Evolutionary conservation across 2,329 filamentous ascomycete species (phyloP), one percentile per base, ranked within the genome.

Genomic region (Nigrospora osmanthi): DNA sequence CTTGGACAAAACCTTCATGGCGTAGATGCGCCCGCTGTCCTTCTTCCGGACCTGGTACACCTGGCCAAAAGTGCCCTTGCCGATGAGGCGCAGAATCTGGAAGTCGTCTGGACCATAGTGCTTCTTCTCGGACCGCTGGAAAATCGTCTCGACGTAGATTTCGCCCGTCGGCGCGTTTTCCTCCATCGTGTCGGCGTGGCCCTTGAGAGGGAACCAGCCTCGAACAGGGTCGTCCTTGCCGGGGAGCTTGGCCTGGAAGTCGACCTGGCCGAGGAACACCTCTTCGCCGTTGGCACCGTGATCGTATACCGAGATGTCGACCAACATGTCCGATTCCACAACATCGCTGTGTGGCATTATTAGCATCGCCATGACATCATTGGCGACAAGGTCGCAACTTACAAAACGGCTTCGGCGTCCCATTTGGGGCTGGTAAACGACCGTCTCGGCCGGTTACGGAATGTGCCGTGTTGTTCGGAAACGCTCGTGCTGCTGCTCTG

Each of bases 1-100:
- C 76, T 98, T 98, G 42, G 93, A 96, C 31, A 98, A 73, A 2
- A 98, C 91, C 67, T 98, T 98, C 93, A 98, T 98, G 50, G 93
- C 93, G 60, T 98, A 98, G 49, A 98, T 96, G 38, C 93, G 84
- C 57, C 83, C 82, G 1, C 91, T 96, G 63, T 98, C 93, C 72
- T 88, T 93, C 78, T 98, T 98, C 56, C 89, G 85, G 7, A 98
- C 93, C 64, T 98, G 93, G 63, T 97, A 98, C 2, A 98, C 93
- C 64, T 98, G 93, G 1, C 93, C 93, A 62, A 98, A 98, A 0
- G 93, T 98, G 44, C 93, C 93, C 68, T 97, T 97, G 50, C 93
- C 93, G 53, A 98, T 97, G 46, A 98, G 80, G 64, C 95, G 93
- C 49, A 98, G 70, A 43, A 98, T 94, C 56, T 95, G 84, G 65